Evolutionary conservation across 2,329 filamentous ascomycete species (phyloP), one percentile per base, ranked within the genome.

Genomic region (Davidsoniella eucalypti): DNA sequence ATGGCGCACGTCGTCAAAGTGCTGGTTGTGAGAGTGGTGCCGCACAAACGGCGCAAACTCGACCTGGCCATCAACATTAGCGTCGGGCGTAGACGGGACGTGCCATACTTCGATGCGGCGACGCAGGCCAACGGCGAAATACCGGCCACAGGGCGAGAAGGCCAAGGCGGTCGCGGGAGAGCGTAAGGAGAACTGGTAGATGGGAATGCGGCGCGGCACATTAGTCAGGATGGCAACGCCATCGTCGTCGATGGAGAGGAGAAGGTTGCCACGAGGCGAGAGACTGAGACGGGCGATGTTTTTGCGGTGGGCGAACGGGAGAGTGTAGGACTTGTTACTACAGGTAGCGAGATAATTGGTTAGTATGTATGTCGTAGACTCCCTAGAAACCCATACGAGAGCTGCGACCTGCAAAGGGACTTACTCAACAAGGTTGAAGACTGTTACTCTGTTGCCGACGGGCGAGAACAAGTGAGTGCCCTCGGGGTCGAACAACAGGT

Each of bases 141-240:
- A 80, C 45, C 81, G 80, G 18, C 92, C 92, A 1, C 86, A 93
- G 0, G 90, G 88, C 18, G 92, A 87, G 61, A 98, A 98, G 1
- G 85, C 76, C 33, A 98, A 78, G 0, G 88, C 80, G 12, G 86
- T 85, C 38, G 94, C 81, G 12, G 78, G 69, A n/a, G 77, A 75
- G 59, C 83, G 84, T 67, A 98, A 93, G n/a, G 90, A 88, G 64
- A 98, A 95, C 65, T 95, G 82, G 61, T 96, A 93, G 49, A 98
- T 80, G 5, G 83, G 76, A 56, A 95, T 83, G 55, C 87, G 80
- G 55, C 90, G 82, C 25, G 78, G 80, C 37, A 96, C 80, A 61
- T 95, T 94, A 49, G 88, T 94, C 55, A 98, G 72, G 50, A 98
- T 94, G 29, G 90, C 87, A 59, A 84, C 83, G 54, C 92, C 92